phyloP scores from a whole-genome alignment of 371 early-diverging fungal species.

The Actinomortierella ambigua region DNA sequence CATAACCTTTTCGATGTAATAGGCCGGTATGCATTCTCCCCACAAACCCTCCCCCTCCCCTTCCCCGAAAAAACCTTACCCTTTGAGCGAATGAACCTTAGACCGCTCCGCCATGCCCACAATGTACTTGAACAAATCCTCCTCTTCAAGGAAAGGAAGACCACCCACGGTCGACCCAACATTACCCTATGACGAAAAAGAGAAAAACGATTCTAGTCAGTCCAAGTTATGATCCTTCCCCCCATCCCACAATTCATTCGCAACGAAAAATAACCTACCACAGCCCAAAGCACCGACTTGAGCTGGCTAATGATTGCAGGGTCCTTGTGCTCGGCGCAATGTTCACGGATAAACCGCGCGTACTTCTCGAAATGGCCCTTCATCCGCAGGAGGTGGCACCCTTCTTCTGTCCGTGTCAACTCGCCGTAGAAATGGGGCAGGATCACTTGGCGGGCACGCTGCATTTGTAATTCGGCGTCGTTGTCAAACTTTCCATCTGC shows the following conservation, averaged over 20 bases:
- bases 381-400: conserved; percentile 66
- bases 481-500: conserved; percentile 42
- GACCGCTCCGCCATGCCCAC: conserved; percentile 71
- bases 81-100: conserved; percentile 74
- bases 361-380: conserved; percentile 74
- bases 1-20: too few species aligned
- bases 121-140: conserved; percentile 74
- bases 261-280: conserved; percentile 33
- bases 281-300: conserved; percentile 84
- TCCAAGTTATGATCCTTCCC: too few species aligned
- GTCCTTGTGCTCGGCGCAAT: conserved; percentile 53
- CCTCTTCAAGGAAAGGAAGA: conserved; percentile 71
- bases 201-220: too few species aligned
- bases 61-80: too few species aligned
- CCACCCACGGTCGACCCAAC: conserved; percentile 79
- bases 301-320: conserved; percentile 54
- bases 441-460: conserved; percentile 26
- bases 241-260: too few species aligned
- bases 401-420: conserved; percentile 79
- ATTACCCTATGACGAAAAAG: conserved; percentile 56
- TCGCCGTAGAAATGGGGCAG: conserved; percentile 88
- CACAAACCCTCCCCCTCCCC: too few species aligned
- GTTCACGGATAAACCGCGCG: conserved; percentile 62
- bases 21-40: too few species aligned
- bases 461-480: conserved; percentile 22